These are phyloP conservation scores for Casuarina equisetifolia DNA, from an alignment of 306 rosid genomes.

Conservation along the genomic window DNA sequence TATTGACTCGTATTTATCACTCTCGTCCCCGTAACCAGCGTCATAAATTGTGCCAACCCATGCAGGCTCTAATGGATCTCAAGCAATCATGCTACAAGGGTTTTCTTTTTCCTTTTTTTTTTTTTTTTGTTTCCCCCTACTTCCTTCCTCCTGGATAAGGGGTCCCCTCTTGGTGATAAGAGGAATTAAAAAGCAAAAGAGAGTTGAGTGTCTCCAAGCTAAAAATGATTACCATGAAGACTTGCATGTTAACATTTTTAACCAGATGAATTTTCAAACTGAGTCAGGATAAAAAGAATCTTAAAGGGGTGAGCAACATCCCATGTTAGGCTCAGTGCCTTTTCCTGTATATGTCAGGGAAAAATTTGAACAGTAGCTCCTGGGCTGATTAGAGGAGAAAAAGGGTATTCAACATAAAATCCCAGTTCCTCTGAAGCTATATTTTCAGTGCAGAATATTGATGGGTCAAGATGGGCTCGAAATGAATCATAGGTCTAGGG, in stretches of 20 bases:
- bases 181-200: neutral
- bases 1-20: neutral
- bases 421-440: conserved; percentile 42
- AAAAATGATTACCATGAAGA: conserved; percentile 31
- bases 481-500: conserved; percentile 43
- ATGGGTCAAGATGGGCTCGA: conserved; percentile 46
- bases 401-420: conserved; percentile 41
- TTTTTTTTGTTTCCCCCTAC: neutral
- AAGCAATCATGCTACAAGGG: conserved; percentile 8
- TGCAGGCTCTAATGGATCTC: conserved; percentile 18
- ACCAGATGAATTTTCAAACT: conserved; percentile 29
- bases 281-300: conserved; percentile 35
- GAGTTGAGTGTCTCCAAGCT: conserved; percentile 7
- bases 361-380: conserved; percentile 32
- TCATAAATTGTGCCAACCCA: conserved; percentile 8
- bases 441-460: conserved; percentile 62
- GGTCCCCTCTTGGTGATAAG: conserved; percentile 7
- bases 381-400: conserved; percentile 32
- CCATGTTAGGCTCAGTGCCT: conserved; percentile 46
- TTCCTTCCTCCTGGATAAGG: conserved; percentile 18
- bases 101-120: conserved; percentile 12
- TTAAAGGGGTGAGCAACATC: conserved; percentile 42
- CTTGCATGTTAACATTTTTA: conserved; percentile 25
- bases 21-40: conserved; percentile 1
- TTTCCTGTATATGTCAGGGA: conserved; percentile 30